phyloP scores from a whole-genome alignment of 192 early-diverging fungal species.

The Rhizophagus sp. region DNA sequence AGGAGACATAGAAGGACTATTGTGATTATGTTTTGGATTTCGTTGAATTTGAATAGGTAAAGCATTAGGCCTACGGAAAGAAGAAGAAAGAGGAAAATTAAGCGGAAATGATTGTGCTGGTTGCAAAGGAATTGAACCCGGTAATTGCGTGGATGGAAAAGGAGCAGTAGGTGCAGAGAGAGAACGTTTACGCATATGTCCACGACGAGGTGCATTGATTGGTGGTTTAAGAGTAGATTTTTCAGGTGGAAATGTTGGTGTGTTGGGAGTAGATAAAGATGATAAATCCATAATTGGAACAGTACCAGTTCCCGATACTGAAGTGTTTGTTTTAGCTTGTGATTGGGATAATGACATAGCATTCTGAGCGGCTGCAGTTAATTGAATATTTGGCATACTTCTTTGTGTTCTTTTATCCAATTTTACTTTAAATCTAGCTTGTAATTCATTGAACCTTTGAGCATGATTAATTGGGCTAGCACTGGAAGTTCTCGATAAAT shows the following conservation, averaged over 20 bases:
- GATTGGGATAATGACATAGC: slow-evolving; percentile 8
- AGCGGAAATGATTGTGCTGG: slow-evolving; percentile 15
- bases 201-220: slow-evolving; percentile 11
- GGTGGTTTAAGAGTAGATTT: slow-evolving; percentile 1
- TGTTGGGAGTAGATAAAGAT: slow-evolving; percentile 17
- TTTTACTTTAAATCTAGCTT: slow-evolving; percentile 29
- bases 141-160: background rate
- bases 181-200: slow-evolving; percentile 32
- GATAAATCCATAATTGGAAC: background rate
- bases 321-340: background rate
- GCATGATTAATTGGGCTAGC: slow-evolving; percentile 27
- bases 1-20: slow-evolving; percentile 20
- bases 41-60: slow-evolving; percentile 31
- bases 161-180: slow-evolving; percentile 24
- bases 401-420: slow-evolving; percentile 20
- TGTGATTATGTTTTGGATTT: slow-evolving; percentile 26
- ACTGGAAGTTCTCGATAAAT: slow-evolving; percentile 3
- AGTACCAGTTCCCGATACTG: background rate
- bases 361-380: background rate
- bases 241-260: slow-evolving; percentile 15
- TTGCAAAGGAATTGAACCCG: slow-evolving; percentile 15
- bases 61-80: slow-evolving; percentile 9
- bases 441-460: slow-evolving; percentile 21
- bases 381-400: slow-evolving; percentile 32
- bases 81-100: slow-evolving; percentile 12